phyloP scores from a whole-genome alignment of 106 monocot species.

The Iris macrosiphon region DNA sequence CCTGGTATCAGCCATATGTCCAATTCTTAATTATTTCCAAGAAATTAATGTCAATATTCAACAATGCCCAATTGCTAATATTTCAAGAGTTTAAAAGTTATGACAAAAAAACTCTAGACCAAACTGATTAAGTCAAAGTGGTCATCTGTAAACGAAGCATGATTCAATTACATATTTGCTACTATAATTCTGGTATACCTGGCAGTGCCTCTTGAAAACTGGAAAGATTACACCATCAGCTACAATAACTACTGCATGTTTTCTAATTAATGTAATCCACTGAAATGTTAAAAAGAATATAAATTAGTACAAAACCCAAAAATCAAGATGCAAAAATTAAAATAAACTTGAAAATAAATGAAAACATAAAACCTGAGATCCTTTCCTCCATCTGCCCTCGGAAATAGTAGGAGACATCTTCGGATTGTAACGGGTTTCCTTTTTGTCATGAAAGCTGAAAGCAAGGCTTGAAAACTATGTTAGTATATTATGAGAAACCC shows the following conservation, averaged over 20 bases:
- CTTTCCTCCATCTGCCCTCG: constrained; percentile 92
- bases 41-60: no score
- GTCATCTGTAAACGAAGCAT: no score
- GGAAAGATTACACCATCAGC: constrained; percentile 53
- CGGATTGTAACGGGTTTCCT: constrained; percentile 68
- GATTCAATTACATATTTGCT: no score
- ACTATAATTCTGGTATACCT: constrained; percentile 57
- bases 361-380: constrained; percentile 68
- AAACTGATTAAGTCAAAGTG: no score
- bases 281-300: constrained; percentile 31
- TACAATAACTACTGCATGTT: constrained; percentile 62
- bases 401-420: constrained; percentile 81
- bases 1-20: no score
- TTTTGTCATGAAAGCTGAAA: constrained; percentile 67
- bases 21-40: no score
- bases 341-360: neutral
- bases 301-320: neutral
- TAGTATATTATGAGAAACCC: neutral
- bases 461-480: neutral
- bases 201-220: constrained; percentile 79
- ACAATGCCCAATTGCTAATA: no score
- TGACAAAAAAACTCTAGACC: no score
- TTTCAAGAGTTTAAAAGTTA: no score
- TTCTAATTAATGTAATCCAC: constrained; percentile 82
- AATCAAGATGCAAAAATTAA: neutral